Base-by-base conservation (phyloP, 2,329 filamentous ascomycete species). In the Penicillium hesseltinei region DNA sequence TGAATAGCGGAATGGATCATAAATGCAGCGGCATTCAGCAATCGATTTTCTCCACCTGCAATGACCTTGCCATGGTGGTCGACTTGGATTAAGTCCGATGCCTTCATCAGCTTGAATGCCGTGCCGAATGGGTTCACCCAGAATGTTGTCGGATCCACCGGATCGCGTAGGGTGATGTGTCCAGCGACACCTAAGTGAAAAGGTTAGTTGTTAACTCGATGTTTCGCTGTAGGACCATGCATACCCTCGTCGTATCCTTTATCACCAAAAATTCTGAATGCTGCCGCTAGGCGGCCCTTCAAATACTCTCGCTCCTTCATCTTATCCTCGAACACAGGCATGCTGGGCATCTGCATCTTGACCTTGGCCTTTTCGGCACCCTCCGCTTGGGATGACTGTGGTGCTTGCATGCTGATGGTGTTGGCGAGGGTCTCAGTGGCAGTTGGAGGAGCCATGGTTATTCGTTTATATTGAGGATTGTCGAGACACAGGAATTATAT, bases 121-220 rank as follows among this genome's bases (percentile, higher is more conserved):
- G 84, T 79, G 11, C 85, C 85, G 55, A 88, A 86, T 0, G 86
- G 86, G 62, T 88, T 88, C 5, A 89, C 84, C 86, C 85, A 88
- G 73, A 88, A 87, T 0, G 80, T 83, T 5, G 76, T 71, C 0
- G 82, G 81, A 39, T 85, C 80, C 7, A 87, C 80, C 0, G 85
- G 85, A 60, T 88, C 82, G 27, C 84, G 78, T 27, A 87, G 66
- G 1, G 84, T 87, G 62, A 88, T 87, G 65, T 88, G 84, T 2
- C 85, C 84, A 9, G 84, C 84, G 33, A 88, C 82, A 17, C 84
- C 84, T 71, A 51, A 8, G 21, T 42, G n/a, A 29, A 7, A 15
- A 7, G 38, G 4, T 56, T 29, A 40, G 21, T 10, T 42, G 4
- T 21, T 19, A 35, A 27, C n/a, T 54, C 11, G 40, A 29, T 23